Base-by-base conservation (phyloP, 192 early-diverging fungal genomes). In the Chytriomyces hyalinus region DNA sequence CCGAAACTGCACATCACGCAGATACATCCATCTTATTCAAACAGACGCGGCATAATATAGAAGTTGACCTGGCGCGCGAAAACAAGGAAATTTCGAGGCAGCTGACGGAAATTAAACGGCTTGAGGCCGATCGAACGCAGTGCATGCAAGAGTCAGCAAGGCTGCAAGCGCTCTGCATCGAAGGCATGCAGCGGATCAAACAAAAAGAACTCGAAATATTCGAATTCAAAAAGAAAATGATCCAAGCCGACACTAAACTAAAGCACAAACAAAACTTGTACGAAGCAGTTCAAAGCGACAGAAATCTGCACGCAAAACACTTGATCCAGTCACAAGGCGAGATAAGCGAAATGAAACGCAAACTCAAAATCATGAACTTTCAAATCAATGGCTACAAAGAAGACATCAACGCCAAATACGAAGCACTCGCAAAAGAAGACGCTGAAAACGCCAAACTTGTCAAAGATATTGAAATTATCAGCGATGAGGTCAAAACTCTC, bases 251-350 rank as follows among this genome's bases (percentile, higher is more conserved):
- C 28, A 90, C 85, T 28, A 91, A 91, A 67, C 77, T 91, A 17
- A 91, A 91, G 72, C 83, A 90, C 65, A 89, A 91, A 71, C 90
- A 91, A 72, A 90, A 90, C 66, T 76, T 91, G n/a, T 91, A 91
- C 76, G 90, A 91, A 62, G 84, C 88, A 0, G 86, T 90, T 68
- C 88, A 90, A 77, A 85, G 86, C 59, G 90, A 91, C 71, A 75
- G 90, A 15, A 91, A 91, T 59, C 72, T 91, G 65, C 86, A 91
- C 64, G 80, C 80, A 68, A 91, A 91, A 60, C 85, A 90, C 65
- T 78, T 91, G 51, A 82, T 91, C 26, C 89, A 90, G 78, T 84
- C 87, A 45, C 86, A 89, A 71, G 62, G 76, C 50, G 88, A 90
- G 70, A 91, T 91, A 69, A 73, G 83, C 15, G 89, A 90, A 71